Conservation (phyloP, 2,329 filamentous ascomycete species). For the Fusarium tupiense region DNA sequence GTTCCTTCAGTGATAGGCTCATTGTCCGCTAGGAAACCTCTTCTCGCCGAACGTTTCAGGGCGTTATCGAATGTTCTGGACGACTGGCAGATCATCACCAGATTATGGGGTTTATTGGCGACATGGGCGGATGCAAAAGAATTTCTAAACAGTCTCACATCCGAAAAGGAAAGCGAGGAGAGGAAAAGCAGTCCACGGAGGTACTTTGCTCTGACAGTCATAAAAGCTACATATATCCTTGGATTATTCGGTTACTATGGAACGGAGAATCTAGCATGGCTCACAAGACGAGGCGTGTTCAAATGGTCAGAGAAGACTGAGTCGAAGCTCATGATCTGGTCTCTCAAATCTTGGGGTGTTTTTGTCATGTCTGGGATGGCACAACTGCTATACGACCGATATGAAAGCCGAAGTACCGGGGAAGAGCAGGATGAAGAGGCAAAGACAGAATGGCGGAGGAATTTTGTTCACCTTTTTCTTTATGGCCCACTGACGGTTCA, state of each 20-base stretch:
- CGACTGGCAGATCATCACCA: conserved; percentile 32
- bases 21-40: not conserved
- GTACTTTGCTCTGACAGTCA: not conserved
- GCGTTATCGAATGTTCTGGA: conserved; percentile 23
- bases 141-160: not conserved
- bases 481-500: conserved; percentile 22
- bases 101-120: conserved; percentile 19
- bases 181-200: not conserved
- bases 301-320: conserved; percentile 5
- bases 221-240: conserved; percentile 2
- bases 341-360: conserved; percentile 3
- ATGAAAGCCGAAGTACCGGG: not conserved
- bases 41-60: conserved; percentile 1
- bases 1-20: not conserved
- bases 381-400: conserved; percentile 7
- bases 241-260: conserved; percentile 14
- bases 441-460: conserved; percentile 6
- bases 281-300: conserved; percentile 6
- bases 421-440: not conserved
- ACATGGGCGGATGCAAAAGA: conserved; percentile 23
- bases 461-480: conserved; percentile 5
- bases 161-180: not conserved
- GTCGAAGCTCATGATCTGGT: conserved; percentile 22
- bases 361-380: conserved; percentile 20
- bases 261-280: conserved; percentile 16